Evolutionary conservation across 202 grass and related monocot genomes (phyloP).

Genomic region (Panicum virgatum): DNA sequence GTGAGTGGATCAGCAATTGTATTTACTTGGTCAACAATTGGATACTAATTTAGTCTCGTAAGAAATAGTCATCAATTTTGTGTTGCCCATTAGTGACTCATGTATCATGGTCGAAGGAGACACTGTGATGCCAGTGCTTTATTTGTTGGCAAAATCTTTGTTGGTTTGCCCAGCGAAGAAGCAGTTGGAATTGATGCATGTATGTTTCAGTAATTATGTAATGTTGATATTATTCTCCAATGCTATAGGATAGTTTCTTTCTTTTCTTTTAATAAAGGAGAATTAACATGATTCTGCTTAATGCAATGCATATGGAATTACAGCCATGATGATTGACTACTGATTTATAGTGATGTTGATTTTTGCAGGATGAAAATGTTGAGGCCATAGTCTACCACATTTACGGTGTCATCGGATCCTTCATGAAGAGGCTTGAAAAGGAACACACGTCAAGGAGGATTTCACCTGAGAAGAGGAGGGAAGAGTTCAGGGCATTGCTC

Average conservation of each 20-base stretch:
- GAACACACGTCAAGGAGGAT: conserved; percentile 29
- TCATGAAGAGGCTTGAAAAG: conserved; percentile 68
- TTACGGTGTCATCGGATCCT: conserved; percentile 66
- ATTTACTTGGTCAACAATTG: neutral
- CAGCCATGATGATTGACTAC: neutral
- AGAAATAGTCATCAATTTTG: neutral
- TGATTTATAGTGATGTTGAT: neutral
- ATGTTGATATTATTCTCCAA: neutral
- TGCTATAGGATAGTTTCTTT: neutral
- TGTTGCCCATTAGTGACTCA: no score
- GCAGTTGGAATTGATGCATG: neutral
- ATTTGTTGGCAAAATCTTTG: neutral
- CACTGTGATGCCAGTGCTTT: neutral
- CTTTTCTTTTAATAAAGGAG: neutral
- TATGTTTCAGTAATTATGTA: neutral
- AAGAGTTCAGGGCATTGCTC: conserved; percentile 63
- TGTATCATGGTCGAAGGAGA: neutral
- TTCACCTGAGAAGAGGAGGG: conserved; percentile 48
- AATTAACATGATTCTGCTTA: neutral
- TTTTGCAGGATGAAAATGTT: conserved; percentile 66
- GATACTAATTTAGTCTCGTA: neutral
- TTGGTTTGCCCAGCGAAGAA: neutral
- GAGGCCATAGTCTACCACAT: conserved; percentile 81
- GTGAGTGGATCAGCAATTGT: neutral
- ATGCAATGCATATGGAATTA: neutral